Evolutionary conservation across 1,284 basidiomycete genomes (phyloP).

Genomic region (Termitomyces sp.): DNA sequence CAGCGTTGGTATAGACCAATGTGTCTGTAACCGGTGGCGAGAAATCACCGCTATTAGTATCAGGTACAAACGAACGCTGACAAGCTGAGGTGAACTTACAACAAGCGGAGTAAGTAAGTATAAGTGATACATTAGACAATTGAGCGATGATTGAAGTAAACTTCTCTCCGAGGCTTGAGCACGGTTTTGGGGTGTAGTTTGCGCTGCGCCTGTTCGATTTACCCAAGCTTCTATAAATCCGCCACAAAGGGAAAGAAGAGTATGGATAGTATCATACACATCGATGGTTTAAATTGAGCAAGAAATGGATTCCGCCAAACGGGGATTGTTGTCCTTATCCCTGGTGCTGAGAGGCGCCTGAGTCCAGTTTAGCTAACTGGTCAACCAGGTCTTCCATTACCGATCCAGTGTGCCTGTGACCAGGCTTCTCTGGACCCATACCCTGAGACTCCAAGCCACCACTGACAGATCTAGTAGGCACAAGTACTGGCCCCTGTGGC

Average conservation of each 20-base stretch:
- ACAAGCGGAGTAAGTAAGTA: no score
- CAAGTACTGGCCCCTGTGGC: constrained; percentile 49
- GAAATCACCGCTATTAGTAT: background rate
- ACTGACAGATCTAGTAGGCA: constrained; percentile 42
- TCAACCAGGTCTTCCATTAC: constrained; percentile 82
- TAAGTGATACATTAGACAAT: background rate
- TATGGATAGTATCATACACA: background rate
- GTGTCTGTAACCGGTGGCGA: background rate
- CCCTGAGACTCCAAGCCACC: constrained; percentile 12
- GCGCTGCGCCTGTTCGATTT: background rate
- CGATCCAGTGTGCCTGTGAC: constrained; percentile 35
- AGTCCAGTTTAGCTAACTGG: constrained; percentile 66
- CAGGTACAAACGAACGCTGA: background rate
- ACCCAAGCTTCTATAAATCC: background rate
- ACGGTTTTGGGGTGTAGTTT: background rate
- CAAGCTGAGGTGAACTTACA: background rate
- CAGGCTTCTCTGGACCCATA: constrained; percentile 16
- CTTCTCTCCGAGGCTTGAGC: background rate
- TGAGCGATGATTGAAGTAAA: background rate
- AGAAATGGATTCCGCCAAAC: no score
- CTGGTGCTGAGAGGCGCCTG: background rate
- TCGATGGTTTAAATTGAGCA: background rate
- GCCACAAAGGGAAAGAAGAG: background rate
- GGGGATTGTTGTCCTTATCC: no score
- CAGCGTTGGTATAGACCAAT: no score